These are phyloP conservation scores for Buddleja alternifolia DNA, from an alignment of 257 asterid species.

Conservation along the genomic window DNA sequence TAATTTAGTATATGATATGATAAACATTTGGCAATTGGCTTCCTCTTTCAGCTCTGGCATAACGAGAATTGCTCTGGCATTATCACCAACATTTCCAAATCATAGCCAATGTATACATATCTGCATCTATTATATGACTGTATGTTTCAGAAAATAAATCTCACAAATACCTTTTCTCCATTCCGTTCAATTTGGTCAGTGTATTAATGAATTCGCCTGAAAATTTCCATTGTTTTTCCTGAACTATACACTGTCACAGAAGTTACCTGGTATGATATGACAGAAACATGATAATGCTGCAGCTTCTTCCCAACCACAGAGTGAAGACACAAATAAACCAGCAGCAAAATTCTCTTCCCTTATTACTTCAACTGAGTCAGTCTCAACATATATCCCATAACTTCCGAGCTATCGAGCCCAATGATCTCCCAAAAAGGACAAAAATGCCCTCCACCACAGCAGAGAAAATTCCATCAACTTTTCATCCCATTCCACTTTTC, in stretches of 20 bases:
- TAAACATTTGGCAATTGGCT: too few species aligned
- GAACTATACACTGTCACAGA: too few species aligned
- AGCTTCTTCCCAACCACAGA: not conserved
- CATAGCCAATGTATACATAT: not conserved
- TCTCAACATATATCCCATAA: slow-evolving; percentile 16
- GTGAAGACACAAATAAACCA: too few species aligned
- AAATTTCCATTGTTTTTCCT: not conserved
- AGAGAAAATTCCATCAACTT: slow-evolving; percentile 1
- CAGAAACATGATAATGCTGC: slow-evolving; percentile 13
- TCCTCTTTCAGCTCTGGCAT: too few species aligned
- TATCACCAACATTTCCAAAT: not conserved
- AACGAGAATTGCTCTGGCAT: too few species aligned
- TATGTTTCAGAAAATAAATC: not conserved
- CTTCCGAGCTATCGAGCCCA: slow-evolving; percentile 26
- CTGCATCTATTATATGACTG: not conserved
- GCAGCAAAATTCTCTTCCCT: slow-evolving; percentile 4
- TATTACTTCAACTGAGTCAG: slow-evolving; percentile 17
- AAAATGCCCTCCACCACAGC: not conserved
- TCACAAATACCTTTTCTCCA: not conserved
- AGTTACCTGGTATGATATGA: not conserved
- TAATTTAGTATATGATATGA: too few species aligned
- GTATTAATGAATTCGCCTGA: not conserved
- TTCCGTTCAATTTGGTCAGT: not conserved
- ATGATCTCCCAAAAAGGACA: not conserved
- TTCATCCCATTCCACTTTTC: slow-evolving; percentile 21